Evolutionary conservation across 2,329 filamentous ascomycete species (phyloP), one percentile per base, ranked within the genome.

Genomic region (Talaromyces sp.): DNA sequence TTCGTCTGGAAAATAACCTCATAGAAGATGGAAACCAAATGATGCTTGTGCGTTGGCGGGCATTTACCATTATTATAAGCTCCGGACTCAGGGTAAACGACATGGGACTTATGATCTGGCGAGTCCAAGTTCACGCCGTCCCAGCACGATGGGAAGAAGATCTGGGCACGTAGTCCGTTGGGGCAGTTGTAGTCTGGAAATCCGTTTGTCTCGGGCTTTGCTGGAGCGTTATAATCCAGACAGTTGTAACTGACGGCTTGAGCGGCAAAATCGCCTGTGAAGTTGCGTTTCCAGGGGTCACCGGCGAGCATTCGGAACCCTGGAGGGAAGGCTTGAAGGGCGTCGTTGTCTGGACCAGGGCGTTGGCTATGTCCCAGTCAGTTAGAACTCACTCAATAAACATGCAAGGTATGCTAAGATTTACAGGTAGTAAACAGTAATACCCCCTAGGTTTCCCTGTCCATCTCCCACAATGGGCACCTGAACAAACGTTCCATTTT

Each of bases 191-290:
- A 39, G 46, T 86, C 80, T 31, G 89, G 89, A 69, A 94, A 88
- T 13, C 83, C 71, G n/a, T 72, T 70, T 3, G 75, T 79, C 54
- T 84, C 78, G 2, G 70, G 67, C 17, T 70, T 70, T 1, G 88
- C 78, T 17, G 67, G 66, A 19, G 74, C 77, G 33, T 66, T 67
- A 70, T 97, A 97, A 82, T 97, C 87, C 60, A 99, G 77, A 75
- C 94, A 97, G 80, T 97, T 97, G 83, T 96, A 96, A 3, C 93
- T 94, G 31, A 97, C 67, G 11, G 92, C 90, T 76, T 96, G 91
- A 9, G 86, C 88, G 66, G 83, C 81, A 61, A 87, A 83, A 8
- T 85, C 77, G 2, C 72, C 75, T 3, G 74, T 69, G 75, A 89
- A 95, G 67, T 84, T 84, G 61, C 89, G 86, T 63, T 84, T 83